These are phyloP conservation scores for Fusarium sp. DNA, from an alignment of 2,329 filamentous ascomycete species.

Conservation along the genomic window DNA sequence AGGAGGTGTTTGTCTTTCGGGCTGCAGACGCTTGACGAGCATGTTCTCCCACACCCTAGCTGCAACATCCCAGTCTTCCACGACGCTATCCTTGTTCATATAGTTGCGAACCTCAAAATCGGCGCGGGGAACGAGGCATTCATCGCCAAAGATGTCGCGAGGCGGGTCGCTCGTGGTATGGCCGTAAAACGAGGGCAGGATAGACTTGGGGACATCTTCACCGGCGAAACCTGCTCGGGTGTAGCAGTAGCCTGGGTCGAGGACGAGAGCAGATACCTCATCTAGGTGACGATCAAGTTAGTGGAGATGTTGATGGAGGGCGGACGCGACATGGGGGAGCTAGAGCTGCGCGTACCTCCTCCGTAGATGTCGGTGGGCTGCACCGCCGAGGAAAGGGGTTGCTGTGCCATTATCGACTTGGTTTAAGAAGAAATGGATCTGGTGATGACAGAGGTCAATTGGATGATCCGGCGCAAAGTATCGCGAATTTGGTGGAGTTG, in stretches of 20 bases:
- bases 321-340: slow-evolving; percentile 30
- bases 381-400: slow-evolving; percentile 65
- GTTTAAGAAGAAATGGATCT: slow-evolving; percentile 4
- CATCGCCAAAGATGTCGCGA: slow-evolving; percentile 84
- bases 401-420: slow-evolving; percentile 61
- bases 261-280: slow-evolving; percentile 95
- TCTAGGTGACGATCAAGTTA: slow-evolving; percentile 64
- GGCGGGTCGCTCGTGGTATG: slow-evolving; percentile 59
- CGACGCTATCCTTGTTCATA: slow-evolving; percentile 87
- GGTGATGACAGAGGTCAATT: slow-evolving; percentile 39
- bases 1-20: slow-evolving; percentile 75
- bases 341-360: slow-evolving; percentile 60
- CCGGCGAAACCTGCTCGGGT: slow-evolving; percentile 96
- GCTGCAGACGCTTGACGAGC: slow-evolving; percentile 88
- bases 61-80: slow-evolving; percentile 96
- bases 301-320: slow-evolving; percentile 20
- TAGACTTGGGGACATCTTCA: slow-evolving; percentile 95
- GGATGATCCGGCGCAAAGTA: slow-evolving; percentile 38
- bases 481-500: slow-evolving; percentile 41
- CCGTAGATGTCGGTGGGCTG: slow-evolving; percentile 72
- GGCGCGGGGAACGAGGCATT: slow-evolving; percentile 81
- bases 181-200: slow-evolving; percentile 92
- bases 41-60: slow-evolving; percentile 92
- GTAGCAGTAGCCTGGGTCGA: slow-evolving; percentile 92
- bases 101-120: slow-evolving; percentile 91